Evolutionary conservation across 2,329 filamentous ascomycete species (phyloP).

Genomic region (Fusarium sp.): DNA sequence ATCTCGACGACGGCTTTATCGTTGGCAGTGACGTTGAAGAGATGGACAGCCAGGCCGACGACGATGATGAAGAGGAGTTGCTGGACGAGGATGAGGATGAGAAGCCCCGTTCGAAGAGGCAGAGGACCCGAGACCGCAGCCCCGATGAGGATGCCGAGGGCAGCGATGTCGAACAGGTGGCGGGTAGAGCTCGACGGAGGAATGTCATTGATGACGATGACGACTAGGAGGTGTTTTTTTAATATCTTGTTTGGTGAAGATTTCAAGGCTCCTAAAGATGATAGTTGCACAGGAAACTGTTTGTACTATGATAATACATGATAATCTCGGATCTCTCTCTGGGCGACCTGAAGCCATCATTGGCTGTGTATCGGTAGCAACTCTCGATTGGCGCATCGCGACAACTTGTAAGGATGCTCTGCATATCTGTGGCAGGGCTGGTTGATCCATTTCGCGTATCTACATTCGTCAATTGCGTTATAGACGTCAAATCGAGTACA

Average conservation of each 20-base stretch:
- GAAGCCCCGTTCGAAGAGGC: slow-evolving; percentile 59
- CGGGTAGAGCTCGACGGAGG: slow-evolving; percentile 62
- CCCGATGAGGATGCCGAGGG: slow-evolving; percentile 64
- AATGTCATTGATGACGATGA: slow-evolving; percentile 71
- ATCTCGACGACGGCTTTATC: slow-evolving; percentile 82
- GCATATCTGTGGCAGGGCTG: neutral
- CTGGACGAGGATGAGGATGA: slow-evolving; percentile 63
- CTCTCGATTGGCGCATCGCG: neutral
- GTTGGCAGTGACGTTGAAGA: slow-evolving; percentile 80
- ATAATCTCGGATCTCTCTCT: slow-evolving; percentile 5
- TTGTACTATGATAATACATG: slow-evolving; percentile 20
- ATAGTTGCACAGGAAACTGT: slow-evolving; percentile 9
- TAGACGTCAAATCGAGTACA: neutral
- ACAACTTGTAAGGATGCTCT: neutral
- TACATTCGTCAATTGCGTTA: neutral
- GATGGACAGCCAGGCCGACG: slow-evolving; percentile 69
- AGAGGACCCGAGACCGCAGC: slow-evolving; percentile 58
- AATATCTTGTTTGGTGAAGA: neutral
- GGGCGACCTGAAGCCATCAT: neutral
- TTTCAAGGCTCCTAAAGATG: slow-evolving; percentile 1
- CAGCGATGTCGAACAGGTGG: slow-evolving; percentile 62
- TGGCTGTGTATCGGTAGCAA: neutral
- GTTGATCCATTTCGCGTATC: neutral
- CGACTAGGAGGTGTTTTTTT: slow-evolving; percentile 51
- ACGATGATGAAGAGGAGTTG: slow-evolving; percentile 68